Evolutionary conservation across 805 yeast genomes (phyloP).

Genomic region (Vanderwaltozyma tropicalis): DNA sequence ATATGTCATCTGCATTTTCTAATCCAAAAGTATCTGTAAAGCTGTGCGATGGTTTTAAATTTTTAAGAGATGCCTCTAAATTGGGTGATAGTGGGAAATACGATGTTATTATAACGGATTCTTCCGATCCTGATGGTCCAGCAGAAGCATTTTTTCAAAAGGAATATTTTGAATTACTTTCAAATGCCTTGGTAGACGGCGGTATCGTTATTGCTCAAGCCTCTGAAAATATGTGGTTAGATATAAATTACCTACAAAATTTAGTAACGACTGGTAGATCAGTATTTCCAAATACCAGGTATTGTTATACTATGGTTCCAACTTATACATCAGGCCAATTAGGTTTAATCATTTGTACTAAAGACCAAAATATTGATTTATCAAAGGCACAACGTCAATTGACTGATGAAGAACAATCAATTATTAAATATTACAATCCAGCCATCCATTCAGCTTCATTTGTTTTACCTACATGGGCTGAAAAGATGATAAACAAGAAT

Average conservation of each 20-base stretch:
- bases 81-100: constrained; percentile 36
- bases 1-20: constrained; percentile 60
- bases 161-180: constrained; percentile 59
- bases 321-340: constrained; percentile 83
- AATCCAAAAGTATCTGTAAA: constrained; percentile 58
- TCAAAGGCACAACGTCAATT: constrained; percentile 43
- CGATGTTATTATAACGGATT: constrained; percentile 84
- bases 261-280: constrained; percentile 39
- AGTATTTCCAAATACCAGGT: constrained; percentile 53
- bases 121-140: constrained; percentile 93
- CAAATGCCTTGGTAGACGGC: constrained; percentile 48
- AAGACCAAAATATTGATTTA: constrained; percentile 38
- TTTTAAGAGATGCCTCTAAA: constrained; percentile 34
- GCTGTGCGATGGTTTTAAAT: constrained; percentile 79
- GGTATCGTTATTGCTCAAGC: constrained; percentile 76
- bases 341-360: constrained; percentile 65
- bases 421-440: constrained; percentile 55
- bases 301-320: constrained; percentile 76
- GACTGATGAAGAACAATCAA: constrained; percentile 35
- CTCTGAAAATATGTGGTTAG: constrained; percentile 66
- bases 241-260: constrained; percentile 40
- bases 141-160: constrained; percentile 81
- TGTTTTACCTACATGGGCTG: constrained; percentile 74
- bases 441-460: constrained; percentile 63
- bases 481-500: constrained; percentile 21